These are phyloP conservation scores for Penstemon eatonii DNA, from an alignment of 257 asterid genomes.

Conservation along the genomic window DNA sequence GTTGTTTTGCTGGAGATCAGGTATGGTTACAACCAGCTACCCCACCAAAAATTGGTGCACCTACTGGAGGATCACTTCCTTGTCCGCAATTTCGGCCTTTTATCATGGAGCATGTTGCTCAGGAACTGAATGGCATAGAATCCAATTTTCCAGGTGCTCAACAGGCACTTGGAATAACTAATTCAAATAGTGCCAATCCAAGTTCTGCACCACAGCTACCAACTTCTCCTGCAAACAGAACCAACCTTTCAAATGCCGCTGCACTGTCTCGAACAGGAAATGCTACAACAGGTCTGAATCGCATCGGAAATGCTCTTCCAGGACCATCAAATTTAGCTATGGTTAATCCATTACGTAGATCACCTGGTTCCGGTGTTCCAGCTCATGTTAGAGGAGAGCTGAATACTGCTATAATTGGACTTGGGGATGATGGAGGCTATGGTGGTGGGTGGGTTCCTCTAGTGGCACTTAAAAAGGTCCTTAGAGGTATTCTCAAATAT, in stretches of 20 bases:
- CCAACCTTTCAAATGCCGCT: conserved; percentile 52
- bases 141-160: conserved; percentile 78
- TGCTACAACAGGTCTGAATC: conserved; percentile 64
- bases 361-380: conserved; percentile 90
- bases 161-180: conserved; percentile 70
- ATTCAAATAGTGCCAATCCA: conserved; percentile 51
- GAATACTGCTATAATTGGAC: conserved; percentile 98
- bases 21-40: conserved; percentile 99
- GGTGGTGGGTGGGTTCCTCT: conserved; percentile 99
- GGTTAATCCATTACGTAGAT: conserved; percentile 60
- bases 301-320: conserved; percentile 68
- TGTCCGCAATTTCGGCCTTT: conserved; percentile 99
- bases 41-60: conserved; percentile 95
- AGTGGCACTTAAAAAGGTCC: conserved; percentile 95
- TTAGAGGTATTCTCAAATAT: conserved; percentile 92
- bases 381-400: conserved; percentile 96
- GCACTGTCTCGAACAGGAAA: conserved; percentile 70
- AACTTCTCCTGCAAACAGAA: conserved; percentile 60
- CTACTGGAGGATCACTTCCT: conserved; percentile 93
- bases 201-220: conserved; percentile 60
- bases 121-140: conserved; percentile 94
- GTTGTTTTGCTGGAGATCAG: conserved; percentile 99
- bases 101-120: conserved; percentile 99
- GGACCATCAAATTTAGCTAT: conserved; percentile 57
- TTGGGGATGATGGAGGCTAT: conserved; percentile 99